These are phyloP conservation scores for Thelephora aurantiotincta DNA, from an alignment of 768 basidiomycete species.

Conservation along the genomic window DNA sequence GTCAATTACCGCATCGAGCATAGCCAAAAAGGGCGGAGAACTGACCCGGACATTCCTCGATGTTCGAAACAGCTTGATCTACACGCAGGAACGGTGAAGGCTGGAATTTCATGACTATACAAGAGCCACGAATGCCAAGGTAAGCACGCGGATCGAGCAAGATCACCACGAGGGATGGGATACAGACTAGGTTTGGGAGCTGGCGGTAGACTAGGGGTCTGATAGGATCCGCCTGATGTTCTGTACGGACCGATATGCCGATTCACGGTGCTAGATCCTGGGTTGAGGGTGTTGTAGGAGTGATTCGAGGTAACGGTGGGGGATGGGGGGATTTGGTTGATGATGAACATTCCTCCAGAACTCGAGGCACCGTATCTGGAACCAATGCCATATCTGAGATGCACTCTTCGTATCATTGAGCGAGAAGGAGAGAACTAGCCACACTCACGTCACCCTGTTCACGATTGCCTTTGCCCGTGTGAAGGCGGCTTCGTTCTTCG, in stretches of 20 bases:
- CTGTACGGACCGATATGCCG: too few species aligned
- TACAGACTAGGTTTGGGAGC: too few species aligned
- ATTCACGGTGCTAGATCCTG: background rate
- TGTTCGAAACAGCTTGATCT: slow-evolving; percentile 46
- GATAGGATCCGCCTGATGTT: too few species aligned
- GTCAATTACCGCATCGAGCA: slow-evolving; percentile 2
- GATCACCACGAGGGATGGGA: too few species aligned
- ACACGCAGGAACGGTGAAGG: slow-evolving; percentile 65
- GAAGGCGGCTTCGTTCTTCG: slow-evolving; percentile 51
- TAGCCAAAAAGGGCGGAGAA: background rate
- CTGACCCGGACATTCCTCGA: slow-evolving; percentile 72
- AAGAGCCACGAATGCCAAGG: background rate
- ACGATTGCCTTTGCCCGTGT: slow-evolving; percentile 53
- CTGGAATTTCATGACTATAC: slow-evolving; percentile 59
- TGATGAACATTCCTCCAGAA: background rate
- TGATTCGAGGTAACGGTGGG: slow-evolving; percentile 2
- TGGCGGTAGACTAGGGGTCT: too few species aligned
- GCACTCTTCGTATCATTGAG: background rate
- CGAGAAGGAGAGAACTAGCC: slow-evolving; percentile 40
- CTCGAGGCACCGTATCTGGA: background rate
- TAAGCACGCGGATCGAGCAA: too few species aligned
- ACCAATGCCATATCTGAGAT: background rate
- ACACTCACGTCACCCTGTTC: slow-evolving; percentile 42
- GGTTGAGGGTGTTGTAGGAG: slow-evolving; percentile 2
- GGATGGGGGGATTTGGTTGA: background rate